Percentiles rank a stretch among this genome's conserved stretches.
Evolutionary conservation across 345 rosid genomes (phyloP).

Genomic region (Salix suchowensis): DNA sequence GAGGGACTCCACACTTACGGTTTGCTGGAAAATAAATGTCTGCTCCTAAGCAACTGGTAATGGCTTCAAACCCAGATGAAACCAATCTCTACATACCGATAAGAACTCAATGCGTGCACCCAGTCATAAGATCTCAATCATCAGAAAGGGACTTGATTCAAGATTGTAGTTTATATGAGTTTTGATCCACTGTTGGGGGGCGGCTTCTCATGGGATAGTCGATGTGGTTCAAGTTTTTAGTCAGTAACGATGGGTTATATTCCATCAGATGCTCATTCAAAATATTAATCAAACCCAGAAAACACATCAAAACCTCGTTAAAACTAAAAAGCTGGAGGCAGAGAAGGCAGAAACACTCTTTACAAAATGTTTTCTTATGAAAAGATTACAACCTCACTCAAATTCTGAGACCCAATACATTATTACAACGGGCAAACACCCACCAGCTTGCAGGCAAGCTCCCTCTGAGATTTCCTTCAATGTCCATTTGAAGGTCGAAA

Average conservation of each 20-base stretch:
- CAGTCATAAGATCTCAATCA: background rate
- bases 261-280: background rate
- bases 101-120: background rate
- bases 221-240: background rate
- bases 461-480: constrained; percentile 28
- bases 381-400: constrained; percentile 56
- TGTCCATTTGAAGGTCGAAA: constrained; percentile 78
- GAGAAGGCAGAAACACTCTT: constrained; percentile 37
- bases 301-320: background rate
- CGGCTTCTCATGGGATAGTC: background rate
- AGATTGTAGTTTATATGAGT: background rate
- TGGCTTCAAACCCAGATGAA: background rate
- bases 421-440: constrained; percentile 31
- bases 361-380: constrained; percentile 44
- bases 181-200: background rate
- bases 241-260: background rate
- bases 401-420: constrained; percentile 38
- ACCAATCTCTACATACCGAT: background rate
- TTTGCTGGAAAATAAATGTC: background rate
- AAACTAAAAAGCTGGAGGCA: constrained; percentile 26
- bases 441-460: constrained; percentile 8
- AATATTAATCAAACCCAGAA: constrained; percentile 12
- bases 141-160: background rate
- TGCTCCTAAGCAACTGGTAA: background rate
- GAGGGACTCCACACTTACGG: background rate